Percentiles rank a stretch among this genome's conserved stretches.
phyloP scores from a whole-genome alignment of 2,329 filamentous ascomycete species.

The Graphiopsis chlorocephala region DNA sequence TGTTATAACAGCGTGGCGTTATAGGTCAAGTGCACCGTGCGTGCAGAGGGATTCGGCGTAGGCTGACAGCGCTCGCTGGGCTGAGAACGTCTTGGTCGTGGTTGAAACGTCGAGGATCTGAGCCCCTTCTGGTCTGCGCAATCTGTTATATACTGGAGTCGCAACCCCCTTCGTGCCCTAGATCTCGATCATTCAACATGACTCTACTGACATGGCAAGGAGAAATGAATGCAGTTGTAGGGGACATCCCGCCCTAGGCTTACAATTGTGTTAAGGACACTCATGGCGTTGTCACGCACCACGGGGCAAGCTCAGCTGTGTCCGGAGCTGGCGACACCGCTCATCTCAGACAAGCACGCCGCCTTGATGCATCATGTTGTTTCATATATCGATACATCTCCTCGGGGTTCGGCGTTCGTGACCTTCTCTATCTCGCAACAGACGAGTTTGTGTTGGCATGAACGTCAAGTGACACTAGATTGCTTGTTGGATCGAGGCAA shows the following conservation, averaged over 20 bases:
- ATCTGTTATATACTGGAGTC: not conserved
- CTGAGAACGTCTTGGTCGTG: not conserved
- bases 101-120: not conserved
- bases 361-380: not conserved
- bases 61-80: not conserved
- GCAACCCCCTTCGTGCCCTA: not conserved
- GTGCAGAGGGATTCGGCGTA: not conserved
- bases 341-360: not conserved
- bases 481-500: not conserved
- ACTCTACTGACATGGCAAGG: not conserved
- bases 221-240: not conserved
- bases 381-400: not conserved
- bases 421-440: not conserved
- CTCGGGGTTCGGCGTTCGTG: not conserved
- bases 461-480: not conserved
- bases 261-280: not conserved
- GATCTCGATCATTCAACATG: not conserved
- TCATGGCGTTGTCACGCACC: not conserved
- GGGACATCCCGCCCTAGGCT: not conserved
- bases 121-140: not conserved
- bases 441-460: not conserved
- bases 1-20: conserved; percentile 3
- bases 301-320: not conserved
- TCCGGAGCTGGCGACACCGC: not conserved
- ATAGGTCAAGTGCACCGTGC: not conserved